Base-by-base conservation (phyloP, 2,329 filamentous ascomycete genomes). In the Ambrosiella cleistominuta region DNA sequence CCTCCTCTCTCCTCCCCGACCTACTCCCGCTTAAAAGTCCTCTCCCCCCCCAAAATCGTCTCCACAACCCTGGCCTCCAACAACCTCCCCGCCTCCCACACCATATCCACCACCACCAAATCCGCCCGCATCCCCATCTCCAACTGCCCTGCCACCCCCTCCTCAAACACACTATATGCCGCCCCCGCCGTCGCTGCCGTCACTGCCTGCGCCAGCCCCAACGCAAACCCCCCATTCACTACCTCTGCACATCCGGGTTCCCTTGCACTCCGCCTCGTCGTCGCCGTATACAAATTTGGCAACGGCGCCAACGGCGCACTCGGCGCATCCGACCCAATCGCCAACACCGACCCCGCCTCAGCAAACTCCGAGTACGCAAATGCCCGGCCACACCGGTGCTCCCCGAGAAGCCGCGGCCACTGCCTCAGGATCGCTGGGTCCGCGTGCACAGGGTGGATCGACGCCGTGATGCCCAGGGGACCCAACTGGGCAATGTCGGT, bases 301-400 rank as follows among this genome's bases (percentile, higher is more conserved):
- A 81, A 68, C 7, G 78, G 73, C 1, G 70, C 64, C 62, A 78
- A 74, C 1, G 77, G 77, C 1, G 80, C 79, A 0, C 80, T 82
- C 0, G 80, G 80, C 0, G 77, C 72, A 62, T 83, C 80, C 1
- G 74, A 77, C 0, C 80, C 80, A 9, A 83, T 71, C 0, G 80
- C 79, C 0, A 83, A 66, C 1, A 69, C 65, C 0, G 79, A 77
- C 1, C 78, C 78, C 0, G 70, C 70, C 49, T 78, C 75, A 1
- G 72, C 71, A 40, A 83, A 81, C 52, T 83, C 80, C 47, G 74
- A 72, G 66, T 85, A 84, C 0, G 81, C 78, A 63, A 84, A 85
- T 0, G 79, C 80, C 12, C 80, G 71, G 55, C 70, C 71, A 68
- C 80, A 78, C 1, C 80, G 71, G 13, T 74, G 68, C 9, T 68